Conservation (phyloP, 768 basidiomycete genomes). For the Termitomyces sp. region DNA sequence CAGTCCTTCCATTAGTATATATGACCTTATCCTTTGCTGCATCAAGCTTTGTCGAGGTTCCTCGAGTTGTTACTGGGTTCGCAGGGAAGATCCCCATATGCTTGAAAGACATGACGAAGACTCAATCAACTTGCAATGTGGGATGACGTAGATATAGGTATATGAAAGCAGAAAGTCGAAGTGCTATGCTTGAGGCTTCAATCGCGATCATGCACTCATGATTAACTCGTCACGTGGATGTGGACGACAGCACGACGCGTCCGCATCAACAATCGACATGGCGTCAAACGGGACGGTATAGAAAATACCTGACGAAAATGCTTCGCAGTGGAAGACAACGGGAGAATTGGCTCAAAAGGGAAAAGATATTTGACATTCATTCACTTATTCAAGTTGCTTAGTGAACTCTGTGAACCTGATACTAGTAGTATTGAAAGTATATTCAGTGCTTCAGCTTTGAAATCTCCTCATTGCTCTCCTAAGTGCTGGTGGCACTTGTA, state of each 20-base stretch:
- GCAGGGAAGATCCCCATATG: constrained; percentile 51
- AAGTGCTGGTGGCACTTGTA: no score
- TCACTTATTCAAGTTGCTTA: no score
- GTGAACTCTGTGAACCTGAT: no score
- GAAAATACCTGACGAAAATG: no score
- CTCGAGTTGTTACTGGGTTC: constrained; percentile 64
- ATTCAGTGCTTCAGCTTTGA: no score
- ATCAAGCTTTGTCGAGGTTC: constrained; percentile 67
- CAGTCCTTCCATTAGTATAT: constrained; percentile 79
- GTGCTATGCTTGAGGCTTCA: background rate
- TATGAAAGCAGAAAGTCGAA: background rate
- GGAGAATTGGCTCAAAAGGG: no score
- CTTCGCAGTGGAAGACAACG: no score
- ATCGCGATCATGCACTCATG: background rate
- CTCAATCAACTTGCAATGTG: background rate
- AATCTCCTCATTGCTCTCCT: no score
- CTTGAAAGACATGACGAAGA: constrained; percentile 41
- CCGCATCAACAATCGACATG: no score
- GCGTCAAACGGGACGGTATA: no score
- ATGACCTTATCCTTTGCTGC: constrained; percentile 75
- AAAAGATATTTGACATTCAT: no score
- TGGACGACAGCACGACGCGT: background rate
- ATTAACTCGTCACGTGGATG: background rate
- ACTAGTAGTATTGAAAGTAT: no score
- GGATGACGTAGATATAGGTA: background rate